Evolutionary conservation across 2,329 filamentous ascomycete genomes (phyloP), one percentile per base, ranked within the genome.

Genomic region (Claviceps sp.): DNA sequence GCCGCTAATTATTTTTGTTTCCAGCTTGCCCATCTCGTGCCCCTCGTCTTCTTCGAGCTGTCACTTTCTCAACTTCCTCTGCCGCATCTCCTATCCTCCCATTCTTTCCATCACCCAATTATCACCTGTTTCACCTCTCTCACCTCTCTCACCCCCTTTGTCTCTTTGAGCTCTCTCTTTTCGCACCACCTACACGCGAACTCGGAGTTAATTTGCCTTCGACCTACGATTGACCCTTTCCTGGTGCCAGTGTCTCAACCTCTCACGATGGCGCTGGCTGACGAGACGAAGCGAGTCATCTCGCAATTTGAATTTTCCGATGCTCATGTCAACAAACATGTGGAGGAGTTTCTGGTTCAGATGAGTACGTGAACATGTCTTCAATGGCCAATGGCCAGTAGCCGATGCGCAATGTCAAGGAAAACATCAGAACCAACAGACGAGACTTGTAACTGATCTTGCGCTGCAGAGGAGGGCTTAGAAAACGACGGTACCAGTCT

Each of bases 281-380:
- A 82, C 56, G 86, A 91, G 70, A 88, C 89, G 54, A 82, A 83
- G 76, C 81, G 80, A 64, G 81, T 96, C 62, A 86, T 87, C 61
- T 80, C 80, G 60, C 81, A 93, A 68, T 97, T 97, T 70, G 87
- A 95, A 51, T 91, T 90, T 70, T 75, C 81, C 55, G 77, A 89
- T 61, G 80, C 83, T 50, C 78, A 89, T 68, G 78, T 96, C 63
- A 88, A 89, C 67, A 80, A 77, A 62, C 87, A 82, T 58, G 89
- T 95, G 56, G 74, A 81, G 57, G 89, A 95, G 67, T 98, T 95
- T 65, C 78, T 96, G 58, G 74, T 76, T 55, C 83, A 97, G 72
- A 90, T 96, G 84, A 75, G 86, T 77, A 69, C 52, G 70, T 67
- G 1, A 30, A n/a, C 10, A 22, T 10, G 11, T 43, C 13, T 24